Conservation (phyloP, 2,329 filamentous ascomycete species). For the Lizonia empirigonia region DNA sequence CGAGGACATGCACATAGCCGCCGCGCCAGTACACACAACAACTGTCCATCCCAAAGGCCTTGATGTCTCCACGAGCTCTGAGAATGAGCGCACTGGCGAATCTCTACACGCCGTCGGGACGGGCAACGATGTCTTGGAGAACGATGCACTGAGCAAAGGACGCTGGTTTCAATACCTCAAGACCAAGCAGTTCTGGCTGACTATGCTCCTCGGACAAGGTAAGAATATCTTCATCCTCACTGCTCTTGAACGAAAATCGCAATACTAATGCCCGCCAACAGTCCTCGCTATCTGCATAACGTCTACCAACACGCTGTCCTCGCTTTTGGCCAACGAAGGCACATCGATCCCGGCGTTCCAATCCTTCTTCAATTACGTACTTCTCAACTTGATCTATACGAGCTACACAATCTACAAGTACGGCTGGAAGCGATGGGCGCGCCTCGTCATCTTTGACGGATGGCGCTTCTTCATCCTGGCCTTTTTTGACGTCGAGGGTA, state of each 20-base stretch:
- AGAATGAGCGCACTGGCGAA: constrained; percentile 30
- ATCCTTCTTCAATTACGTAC: constrained; percentile 90
- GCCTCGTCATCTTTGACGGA: constrained; percentile 70
- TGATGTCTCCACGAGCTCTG: constrained; percentile 32
- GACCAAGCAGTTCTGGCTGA: constrained; percentile 86
- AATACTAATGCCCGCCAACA: constrained; percentile 11
- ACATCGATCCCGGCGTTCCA: constrained; percentile 94
- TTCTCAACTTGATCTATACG: constrained; percentile 83
- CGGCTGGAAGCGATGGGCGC: constrained; percentile 72
- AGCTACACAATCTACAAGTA: constrained; percentile 78
- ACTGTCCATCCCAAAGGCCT: constrained; percentile 30
- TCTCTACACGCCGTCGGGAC: constrained; percentile 15
- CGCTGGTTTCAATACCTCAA: constrained; percentile 71
- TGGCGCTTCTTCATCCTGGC: constrained; percentile 92
- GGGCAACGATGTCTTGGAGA: constrained; percentile 30
- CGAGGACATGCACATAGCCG: constrained; percentile 8
- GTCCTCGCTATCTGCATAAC: constrained; percentile 77
- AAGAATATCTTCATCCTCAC: neutral
- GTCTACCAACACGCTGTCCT: constrained; percentile 87
- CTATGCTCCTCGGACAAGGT: constrained; percentile 73
- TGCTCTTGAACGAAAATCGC: neutral
- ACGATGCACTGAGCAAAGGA: constrained; percentile 50
- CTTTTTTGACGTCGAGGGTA: constrained; percentile 93
- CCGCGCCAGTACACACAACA: constrained; percentile 25
- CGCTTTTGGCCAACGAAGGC: constrained; percentile 68